Conservation (phyloP, 2,329 filamentous ascomycete genomes). For the Penicillium sp. region DNA sequence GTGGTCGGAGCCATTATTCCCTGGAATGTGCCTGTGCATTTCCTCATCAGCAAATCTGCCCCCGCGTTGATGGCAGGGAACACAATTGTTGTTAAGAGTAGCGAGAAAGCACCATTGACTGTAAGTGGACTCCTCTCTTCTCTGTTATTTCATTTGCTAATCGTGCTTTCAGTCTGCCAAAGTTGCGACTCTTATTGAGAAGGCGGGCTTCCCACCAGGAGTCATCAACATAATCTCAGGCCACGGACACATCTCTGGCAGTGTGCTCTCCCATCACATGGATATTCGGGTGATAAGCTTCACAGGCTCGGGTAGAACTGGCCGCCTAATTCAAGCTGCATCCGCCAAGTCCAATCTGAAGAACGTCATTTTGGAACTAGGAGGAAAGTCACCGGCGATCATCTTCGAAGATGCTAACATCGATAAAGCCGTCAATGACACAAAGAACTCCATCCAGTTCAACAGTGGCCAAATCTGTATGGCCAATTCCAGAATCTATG, state of each 20-base stretch:
- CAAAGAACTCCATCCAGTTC: slow-evolving; percentile 50
- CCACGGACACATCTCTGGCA: slow-evolving; percentile 74
- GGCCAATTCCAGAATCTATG: slow-evolving; percentile 69
- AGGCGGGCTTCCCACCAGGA: slow-evolving; percentile 62
- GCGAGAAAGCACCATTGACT: slow-evolving; percentile 66
- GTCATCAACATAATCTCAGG: slow-evolving; percentile 67
- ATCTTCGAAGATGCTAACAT: slow-evolving; percentile 64
- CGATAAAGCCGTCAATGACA: slow-evolving; percentile 67
- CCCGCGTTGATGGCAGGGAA: slow-evolving; percentile 65
- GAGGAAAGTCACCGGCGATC: slow-evolving; percentile 62
- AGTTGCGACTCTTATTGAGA: slow-evolving; percentile 52
- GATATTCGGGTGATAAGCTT: slow-evolving; percentile 64
- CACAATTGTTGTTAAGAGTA: slow-evolving; percentile 64
- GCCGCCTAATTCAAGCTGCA: slow-evolving; percentile 60
- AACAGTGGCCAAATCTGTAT: slow-evolving; percentile 64
- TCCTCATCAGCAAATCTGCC: slow-evolving; percentile 73
- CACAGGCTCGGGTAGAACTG: slow-evolving; percentile 61
- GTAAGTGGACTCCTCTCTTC: slow-evolving; percentile 34
- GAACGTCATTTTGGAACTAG: slow-evolving; percentile 65
- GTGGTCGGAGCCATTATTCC: slow-evolving; percentile 55
- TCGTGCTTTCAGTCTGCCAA: slow-evolving; percentile 3
- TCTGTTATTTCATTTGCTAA: background rate
- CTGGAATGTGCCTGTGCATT: slow-evolving; percentile 51
- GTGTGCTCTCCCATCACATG: slow-evolving; percentile 62
- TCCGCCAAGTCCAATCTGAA: slow-evolving; percentile 63